phyloP scores from a whole-genome alignment of 2,329 filamentous ascomycete species.

The Sporothrix humicola region DNA sequence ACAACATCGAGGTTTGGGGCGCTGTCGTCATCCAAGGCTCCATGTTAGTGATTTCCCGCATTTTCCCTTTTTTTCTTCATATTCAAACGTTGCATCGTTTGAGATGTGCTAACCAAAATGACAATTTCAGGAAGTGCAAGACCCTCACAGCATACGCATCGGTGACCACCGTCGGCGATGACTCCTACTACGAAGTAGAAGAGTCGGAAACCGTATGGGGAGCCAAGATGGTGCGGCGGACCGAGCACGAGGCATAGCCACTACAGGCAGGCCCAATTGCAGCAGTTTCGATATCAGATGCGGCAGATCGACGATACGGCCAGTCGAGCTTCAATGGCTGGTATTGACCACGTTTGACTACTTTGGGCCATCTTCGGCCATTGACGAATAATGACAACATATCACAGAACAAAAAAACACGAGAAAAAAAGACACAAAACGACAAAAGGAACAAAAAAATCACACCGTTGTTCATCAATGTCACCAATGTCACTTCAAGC shows the following conservation, averaged over 20 bases:
- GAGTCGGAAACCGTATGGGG: conserved; percentile 52
- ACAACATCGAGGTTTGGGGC: conserved; percentile 54
- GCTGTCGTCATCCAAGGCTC: conserved; percentile 53
- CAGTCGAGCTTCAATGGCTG: not conserved
- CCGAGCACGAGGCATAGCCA: conserved; percentile 50
- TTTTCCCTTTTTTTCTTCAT: not conserved
- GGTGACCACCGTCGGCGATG: conserved; percentile 53
- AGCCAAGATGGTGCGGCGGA: conserved; percentile 49
- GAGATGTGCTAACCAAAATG: not conserved
- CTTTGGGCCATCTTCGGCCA: not conserved
- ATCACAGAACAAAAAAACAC: not conserved
- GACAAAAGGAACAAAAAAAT: not conserved
- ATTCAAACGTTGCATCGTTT: not conserved
- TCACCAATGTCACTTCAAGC: not conserved
- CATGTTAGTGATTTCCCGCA: conserved; percentile 45
- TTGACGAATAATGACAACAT: not conserved
- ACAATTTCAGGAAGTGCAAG: conserved; percentile 47
- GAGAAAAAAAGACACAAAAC: not conserved
- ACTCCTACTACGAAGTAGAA: conserved; percentile 53
- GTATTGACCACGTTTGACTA: not conserved
- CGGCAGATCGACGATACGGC: not conserved
- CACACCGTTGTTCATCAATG: too few species aligned
- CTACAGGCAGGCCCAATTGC: not conserved
- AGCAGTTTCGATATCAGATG: not conserved
- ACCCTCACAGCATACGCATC: conserved; percentile 54